Percentiles rank a stretch among this genome's conserved stretches.
Conservation (phyloP, 2,329 filamentous ascomycete genomes). For the Colletotrichum liriopes region DNA sequence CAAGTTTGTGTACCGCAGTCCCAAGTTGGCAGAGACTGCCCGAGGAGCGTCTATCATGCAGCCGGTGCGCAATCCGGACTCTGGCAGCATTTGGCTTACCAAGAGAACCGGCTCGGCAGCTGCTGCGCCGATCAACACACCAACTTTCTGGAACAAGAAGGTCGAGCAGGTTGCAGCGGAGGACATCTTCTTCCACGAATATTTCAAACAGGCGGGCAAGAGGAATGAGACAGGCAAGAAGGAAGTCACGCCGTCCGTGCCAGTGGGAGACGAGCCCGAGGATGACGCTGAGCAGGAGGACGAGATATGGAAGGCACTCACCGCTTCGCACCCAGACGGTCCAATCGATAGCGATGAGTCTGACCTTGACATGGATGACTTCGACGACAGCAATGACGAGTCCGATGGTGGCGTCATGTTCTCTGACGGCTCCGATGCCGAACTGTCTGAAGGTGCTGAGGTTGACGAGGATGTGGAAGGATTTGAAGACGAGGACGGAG, state of each 20-base stretch:
- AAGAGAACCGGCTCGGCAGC: slow-evolving; percentile 61
- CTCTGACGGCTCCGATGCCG: slow-evolving; percentile 59
- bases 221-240: slow-evolving; percentile 69
- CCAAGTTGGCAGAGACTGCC: slow-evolving; percentile 78
- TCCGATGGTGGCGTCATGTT: slow-evolving; percentile 38
- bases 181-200: slow-evolving; percentile 98
- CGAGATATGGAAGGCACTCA: slow-evolving; percentile 93
- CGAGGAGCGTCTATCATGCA: slow-evolving; percentile 97
- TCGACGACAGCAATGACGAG: slow-evolving; percentile 59
- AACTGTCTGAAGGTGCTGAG: slow-evolving; percentile 61
- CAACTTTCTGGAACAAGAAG: slow-evolving; percentile 93
- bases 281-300: slow-evolving; percentile 77
- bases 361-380: slow-evolving; percentile 65
- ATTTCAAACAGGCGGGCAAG: slow-evolving; percentile 86
- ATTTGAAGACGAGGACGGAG: slow-evolving; percentile 67
- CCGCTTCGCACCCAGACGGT: slow-evolving; percentile 84
- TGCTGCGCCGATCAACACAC: slow-evolving; percentile 78
- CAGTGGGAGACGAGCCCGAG: slow-evolving; percentile 63
- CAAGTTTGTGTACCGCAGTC: slow-evolving; percentile 97
- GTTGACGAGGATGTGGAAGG: slow-evolving; percentile 57
- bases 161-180: slow-evolving; percentile 89
- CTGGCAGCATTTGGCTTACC: slow-evolving; percentile 71
- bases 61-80: slow-evolving; percentile 76
- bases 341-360: slow-evolving; percentile 76
- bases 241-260: slow-evolving; percentile 63